Base-by-base conservation (phyloP, 306 rosid species). In the Trichosanthes cucumerina region DNA sequence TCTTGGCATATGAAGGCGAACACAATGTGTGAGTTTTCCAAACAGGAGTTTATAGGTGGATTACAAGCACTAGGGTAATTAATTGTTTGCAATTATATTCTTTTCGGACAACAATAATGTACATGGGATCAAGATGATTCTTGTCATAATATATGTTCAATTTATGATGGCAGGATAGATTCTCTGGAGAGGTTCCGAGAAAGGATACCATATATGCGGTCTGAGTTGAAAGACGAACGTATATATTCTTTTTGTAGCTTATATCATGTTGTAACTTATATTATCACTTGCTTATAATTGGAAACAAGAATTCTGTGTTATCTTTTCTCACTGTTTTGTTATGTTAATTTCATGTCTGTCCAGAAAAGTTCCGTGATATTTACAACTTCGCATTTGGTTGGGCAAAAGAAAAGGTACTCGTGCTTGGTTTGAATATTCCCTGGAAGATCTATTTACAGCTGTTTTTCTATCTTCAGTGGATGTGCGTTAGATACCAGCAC, bases 1-100 rank as follows among this genome's bases (percentile, higher is more conserved):
- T 96, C 99, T 24, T 96, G 99, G 99, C 99, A 96, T 87, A 96
- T 96, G 99, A 96, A 92, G 92, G 99, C 99, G 52, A 92, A 93
- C 44, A 95, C 99, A 38, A 95, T 95, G 97, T 95, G 99, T 88
- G 99, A 95, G 82, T 95, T 92, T 88, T 88, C 99, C 79, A 95
- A 91, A 88, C 90, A 92, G 88, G 99, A 95, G 86, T 95, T 95
- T 60, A 49, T 88, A 2, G 93, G 90, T 65, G 99, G 99, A 80
- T 86, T 95, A 82, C 97, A 92, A 84, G 86, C 97, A 33, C 82
- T 95, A 57, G 99, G 99, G 99, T 92, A 85, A 79, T 85, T 69
- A 73, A 62, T 53, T 70, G 12, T 10, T 62, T 72, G 21, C n/a
- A 71, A 7, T 64, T n/a, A 33, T 54, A 1, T 81, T 41, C 26